phyloP scores from a whole-genome alignment of 2,329 filamentous ascomycete genomes.

The Aureobasidium sp. region DNA sequence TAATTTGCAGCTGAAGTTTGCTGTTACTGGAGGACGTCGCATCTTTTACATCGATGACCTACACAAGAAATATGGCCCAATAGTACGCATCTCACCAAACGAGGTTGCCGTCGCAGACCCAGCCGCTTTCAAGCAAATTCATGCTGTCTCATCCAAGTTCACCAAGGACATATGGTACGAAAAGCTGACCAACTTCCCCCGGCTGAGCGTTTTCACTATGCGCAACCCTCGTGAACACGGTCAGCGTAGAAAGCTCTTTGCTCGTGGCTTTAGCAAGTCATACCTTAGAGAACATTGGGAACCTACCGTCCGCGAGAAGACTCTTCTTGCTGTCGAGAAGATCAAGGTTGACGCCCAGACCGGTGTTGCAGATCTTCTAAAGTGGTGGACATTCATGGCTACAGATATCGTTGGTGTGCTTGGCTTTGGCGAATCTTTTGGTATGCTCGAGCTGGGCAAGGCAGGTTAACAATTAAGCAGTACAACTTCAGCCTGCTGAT shows the following conservation, averaged over 20 bases:
- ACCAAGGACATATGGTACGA: constrained; percentile 27
- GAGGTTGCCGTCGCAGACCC: constrained; percentile 26
- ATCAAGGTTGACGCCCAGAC: constrained; percentile 24
- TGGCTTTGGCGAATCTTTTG: constrained; percentile 31
- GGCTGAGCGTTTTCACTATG: constrained; percentile 31
- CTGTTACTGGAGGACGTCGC: constrained; percentile 32
- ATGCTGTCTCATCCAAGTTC: constrained; percentile 24
- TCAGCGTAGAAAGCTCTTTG: constrained; percentile 28
- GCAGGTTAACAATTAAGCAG: constrained; percentile 18
- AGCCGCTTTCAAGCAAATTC: constrained; percentile 26
- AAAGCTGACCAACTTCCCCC: constrained; percentile 18
- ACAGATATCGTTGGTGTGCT: constrained; percentile 30
- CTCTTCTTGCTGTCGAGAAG: constrained; percentile 23
- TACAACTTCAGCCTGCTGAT: background rate
- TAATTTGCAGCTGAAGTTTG: constrained; percentile 29
- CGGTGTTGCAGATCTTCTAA: constrained; percentile 29
- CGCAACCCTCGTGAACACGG: constrained; percentile 27
- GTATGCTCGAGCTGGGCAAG: constrained; percentile 30
- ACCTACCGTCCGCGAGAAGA: constrained; percentile 25
- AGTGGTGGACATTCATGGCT: constrained; percentile 33
- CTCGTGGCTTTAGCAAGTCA: constrained; percentile 27
- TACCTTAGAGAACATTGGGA: constrained; percentile 30
- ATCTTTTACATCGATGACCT: constrained; percentile 33
- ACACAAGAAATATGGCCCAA: constrained; percentile 34
- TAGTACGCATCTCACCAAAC: constrained; percentile 30